Percentiles rank a stretch among this genome's conserved stretches.
phyloP scores from a whole-genome alignment of 805 yeast species.

The Torulaspora quercuum region DNA sequence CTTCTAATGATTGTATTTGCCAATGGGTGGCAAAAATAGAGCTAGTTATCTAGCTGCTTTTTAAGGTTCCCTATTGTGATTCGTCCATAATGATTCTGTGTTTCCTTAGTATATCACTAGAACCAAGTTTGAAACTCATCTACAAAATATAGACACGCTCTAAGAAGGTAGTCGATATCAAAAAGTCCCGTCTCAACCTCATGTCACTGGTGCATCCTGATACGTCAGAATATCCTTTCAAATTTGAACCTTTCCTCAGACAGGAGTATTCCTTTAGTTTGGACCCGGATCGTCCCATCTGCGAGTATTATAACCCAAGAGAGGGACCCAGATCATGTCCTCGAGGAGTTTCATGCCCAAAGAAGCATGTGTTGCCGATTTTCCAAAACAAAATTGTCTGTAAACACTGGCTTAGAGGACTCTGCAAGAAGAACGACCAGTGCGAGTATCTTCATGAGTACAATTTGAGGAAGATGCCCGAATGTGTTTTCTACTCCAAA shows the following conservation, averaged over 20 bases:
- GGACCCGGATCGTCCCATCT: slow-evolving; percentile 86
- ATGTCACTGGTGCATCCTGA: slow-evolving; percentile 43
- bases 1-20: not conserved
- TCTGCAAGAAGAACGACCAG: slow-evolving; percentile 93
- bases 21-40: slow-evolving; percentile 2
- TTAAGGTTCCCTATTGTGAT: not conserved
- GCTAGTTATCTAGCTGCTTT: not conserved
- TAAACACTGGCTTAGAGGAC: slow-evolving; percentile 96
- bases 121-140: too few relatives aligned
- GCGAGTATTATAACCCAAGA: slow-evolving; percentile 61
- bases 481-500: slow-evolving; percentile 81
- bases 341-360: slow-evolving; percentile 77
- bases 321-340: slow-evolving; percentile 65
- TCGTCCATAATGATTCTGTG: too few relatives aligned
- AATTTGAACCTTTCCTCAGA: slow-evolving; percentile 79
- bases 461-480: slow-evolving; percentile 92
- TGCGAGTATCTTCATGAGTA: slow-evolving; percentile 97
- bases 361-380: slow-evolving; percentile 72
- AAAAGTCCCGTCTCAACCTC: not conserved
- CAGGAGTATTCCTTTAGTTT: slow-evolving; percentile 77
- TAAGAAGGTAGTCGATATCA: too few relatives aligned
- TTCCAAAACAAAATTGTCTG: slow-evolving; percentile 82
- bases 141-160: too few relatives aligned
- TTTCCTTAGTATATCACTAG: too few relatives aligned
- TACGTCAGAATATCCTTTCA: slow-evolving; percentile 45